Conservation (phyloP, 495 filamentous ascomycete species). For the Penicillium daleae region DNA sequence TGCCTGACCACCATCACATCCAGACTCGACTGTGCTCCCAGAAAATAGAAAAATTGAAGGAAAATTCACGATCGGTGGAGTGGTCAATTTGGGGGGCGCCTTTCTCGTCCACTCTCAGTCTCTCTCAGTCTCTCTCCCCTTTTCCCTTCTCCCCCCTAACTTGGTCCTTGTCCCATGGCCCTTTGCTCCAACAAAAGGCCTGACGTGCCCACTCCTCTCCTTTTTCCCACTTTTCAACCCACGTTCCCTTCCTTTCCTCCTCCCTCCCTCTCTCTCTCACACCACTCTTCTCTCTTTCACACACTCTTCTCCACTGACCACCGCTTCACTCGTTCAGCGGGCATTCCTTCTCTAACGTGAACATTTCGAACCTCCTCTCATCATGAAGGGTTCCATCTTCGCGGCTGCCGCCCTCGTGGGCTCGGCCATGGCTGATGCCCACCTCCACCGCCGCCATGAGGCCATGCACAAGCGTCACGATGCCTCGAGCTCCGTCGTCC, state of each 20-base stretch:
- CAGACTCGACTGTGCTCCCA: slow-evolving; percentile 14
- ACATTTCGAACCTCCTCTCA: slow-evolving; percentile 38
- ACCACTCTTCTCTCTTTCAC: slow-evolving; percentile 29
- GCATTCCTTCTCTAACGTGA: slow-evolving; percentile 65
- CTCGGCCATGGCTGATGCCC: slow-evolving; percentile 61
- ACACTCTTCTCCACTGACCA: slow-evolving; percentile 58
- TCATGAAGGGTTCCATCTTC: slow-evolving; percentile 71
- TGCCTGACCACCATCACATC: slow-evolving; percentile 31
- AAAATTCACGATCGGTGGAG: slow-evolving; percentile 32
- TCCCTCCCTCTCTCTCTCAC: no score
- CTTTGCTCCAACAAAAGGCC: slow-evolving; percentile 51
- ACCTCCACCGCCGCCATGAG: slow-evolving; percentile 64
- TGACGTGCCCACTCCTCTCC: slow-evolving; percentile 46
- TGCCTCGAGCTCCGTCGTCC: slow-evolving; percentile 15
- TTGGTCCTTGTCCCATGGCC: slow-evolving; percentile 21
- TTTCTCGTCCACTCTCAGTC: slow-evolving; percentile 15
- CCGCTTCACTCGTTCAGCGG: slow-evolving; percentile 99
- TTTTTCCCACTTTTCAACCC: slow-evolving; percentile 33
- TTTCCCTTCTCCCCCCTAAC: slow-evolving; percentile 46
- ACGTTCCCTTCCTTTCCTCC: slow-evolving; percentile 52
- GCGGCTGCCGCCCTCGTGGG: slow-evolving; percentile 69
- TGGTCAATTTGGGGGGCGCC: not conserved
- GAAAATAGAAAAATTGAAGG: slow-evolving; percentile 6
- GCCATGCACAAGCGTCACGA: slow-evolving; percentile 56
- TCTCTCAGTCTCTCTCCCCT: slow-evolving; percentile 30